A percentile compares a stretch with the other conserved stretches of the same genome.
These are phyloP conservation scores for Diplodia seriata DNA, from an alignment of 2,329 filamentous ascomycete species.

Conservation along the genomic window DNA sequence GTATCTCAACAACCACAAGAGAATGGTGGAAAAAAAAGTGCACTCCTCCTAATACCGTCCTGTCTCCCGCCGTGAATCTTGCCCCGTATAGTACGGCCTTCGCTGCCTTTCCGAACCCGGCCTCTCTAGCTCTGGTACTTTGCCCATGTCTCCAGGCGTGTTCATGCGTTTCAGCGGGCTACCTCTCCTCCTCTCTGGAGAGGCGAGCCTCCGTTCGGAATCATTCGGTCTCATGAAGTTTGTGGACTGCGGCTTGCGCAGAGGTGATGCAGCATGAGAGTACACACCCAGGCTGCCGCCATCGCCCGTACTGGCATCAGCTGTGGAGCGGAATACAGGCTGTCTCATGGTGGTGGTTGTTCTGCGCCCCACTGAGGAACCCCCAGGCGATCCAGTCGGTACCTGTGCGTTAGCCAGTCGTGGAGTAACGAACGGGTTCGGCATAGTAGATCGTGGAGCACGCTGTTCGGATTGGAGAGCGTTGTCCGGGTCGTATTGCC, in stretches of 20 bases:
- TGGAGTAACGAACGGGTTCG: constrained; percentile 34
- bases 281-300: constrained; percentile 83
- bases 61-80: constrained; percentile 2
- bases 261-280: constrained; percentile 79
- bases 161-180: constrained; percentile 56
- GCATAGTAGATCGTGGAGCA: constrained; percentile 24
- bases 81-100: constrained; percentile 6
- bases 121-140: constrained; percentile 16
- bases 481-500: constrained; percentile 73
- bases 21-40: neutral
- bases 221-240: constrained; percentile 52
- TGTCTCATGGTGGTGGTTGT: constrained; percentile 53
- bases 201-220: constrained; percentile 42
- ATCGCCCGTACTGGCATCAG: constrained; percentile 56
- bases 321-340: constrained; percentile 58
- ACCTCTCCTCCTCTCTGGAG: constrained; percentile 47
- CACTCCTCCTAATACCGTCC: constrained; percentile 4
- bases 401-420: constrained; percentile 1
- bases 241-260: constrained; percentile 77
- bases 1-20: neutral
- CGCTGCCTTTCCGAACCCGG: constrained; percentile 16
- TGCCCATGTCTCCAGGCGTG: constrained; percentile 40
- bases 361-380: constrained; percentile 54
- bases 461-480: constrained; percentile 34
- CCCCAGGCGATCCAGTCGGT: constrained; percentile 50